Evolutionary conservation across 1,139 yeast species (phyloP).

Genomic region (Scheffersomyces cryptocercus): DNA sequence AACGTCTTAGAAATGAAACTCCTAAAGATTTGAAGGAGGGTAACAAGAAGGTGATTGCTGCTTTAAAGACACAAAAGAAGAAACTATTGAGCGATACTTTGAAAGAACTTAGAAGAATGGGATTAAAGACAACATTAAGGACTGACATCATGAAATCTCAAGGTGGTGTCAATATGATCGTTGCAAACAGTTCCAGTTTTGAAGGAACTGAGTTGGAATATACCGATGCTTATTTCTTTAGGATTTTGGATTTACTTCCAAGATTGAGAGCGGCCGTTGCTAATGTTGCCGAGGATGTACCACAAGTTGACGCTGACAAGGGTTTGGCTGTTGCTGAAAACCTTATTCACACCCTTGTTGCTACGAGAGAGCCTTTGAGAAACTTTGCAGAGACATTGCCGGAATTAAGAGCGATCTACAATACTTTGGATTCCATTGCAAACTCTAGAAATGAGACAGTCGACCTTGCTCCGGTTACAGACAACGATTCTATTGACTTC

Average conservation of each 20-base stretch:
- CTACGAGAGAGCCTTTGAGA: constrained; percentile 48
- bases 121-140: constrained; percentile 66
- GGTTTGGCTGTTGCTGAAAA: constrained; percentile 84
- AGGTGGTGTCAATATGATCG: constrained; percentile 59
- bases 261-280: constrained; percentile 67
- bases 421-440: constrained; percentile 18
- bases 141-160: constrained; percentile 65
- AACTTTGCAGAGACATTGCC: constrained; percentile 25
- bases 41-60: constrained; percentile 68
- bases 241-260: constrained; percentile 78
- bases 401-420: constrained; percentile 10
- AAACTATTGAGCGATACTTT: constrained; percentile 76
- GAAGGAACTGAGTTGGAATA: constrained; percentile 39
- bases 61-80: constrained; percentile 77
- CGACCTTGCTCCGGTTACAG: constrained; percentile 15
- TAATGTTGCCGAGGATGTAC: constrained; percentile 69
- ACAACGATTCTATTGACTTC: constrained; percentile 16
- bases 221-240: constrained; percentile 62
- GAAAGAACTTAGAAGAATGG: constrained; percentile 72
- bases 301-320: constrained; percentile 70
- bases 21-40: constrained; percentile 73
- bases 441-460: constrained; percentile 13
- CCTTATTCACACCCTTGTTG: constrained; percentile 54
- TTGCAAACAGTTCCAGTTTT: constrained; percentile 57
- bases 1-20: constrained; percentile 69